Base-by-base conservation (phyloP, 2,329 filamentous ascomycete species). In the Colletotrichum sansevieriae region DNA sequence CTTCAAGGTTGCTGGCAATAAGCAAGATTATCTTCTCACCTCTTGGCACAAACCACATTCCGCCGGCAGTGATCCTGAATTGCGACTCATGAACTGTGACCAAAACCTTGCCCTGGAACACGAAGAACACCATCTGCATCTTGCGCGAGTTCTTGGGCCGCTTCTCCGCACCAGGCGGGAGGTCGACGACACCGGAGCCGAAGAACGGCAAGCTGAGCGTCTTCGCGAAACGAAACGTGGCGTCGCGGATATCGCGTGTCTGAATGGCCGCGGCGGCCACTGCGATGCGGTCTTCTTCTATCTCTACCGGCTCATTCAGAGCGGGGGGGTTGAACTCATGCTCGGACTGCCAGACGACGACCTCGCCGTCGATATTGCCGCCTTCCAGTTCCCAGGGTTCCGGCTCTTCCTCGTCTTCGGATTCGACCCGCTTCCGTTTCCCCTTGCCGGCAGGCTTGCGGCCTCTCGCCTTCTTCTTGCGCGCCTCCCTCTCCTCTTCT, bases 91-190 rank as follows among this genome's bases (percentile, higher is more conserved):
- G 89, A 55, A 97, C 88, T 33, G 89, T 92, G 20, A 97, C 95
- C 72, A 90, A 85, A 20, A 98, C 94, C 72, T 92, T 90, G 22
- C 96, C 96, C 51, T 88, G 87, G 73, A 94, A 91, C 35, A 99
- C 92, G 74, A 97, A 98, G 79, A 98, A 98, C 1, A 92, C 91
- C 91, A 99, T 96, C 77, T 98, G 94, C 93, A 98, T 98, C 82
- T 92, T 95, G 71, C 95, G 88, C 41, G 92, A 92, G 80, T 98
- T 98, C 85, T 98, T 98, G 56, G 91, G 88, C 73, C 91, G 89
- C 84, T 99, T 99, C 76, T 92, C 89, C 37, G 92, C 90, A 2
- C 92, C 91, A 0, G 93, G 91, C 6, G 94, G 93, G 58, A 99
- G 83, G 75, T 98, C 95, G 43, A 99, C 92, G 60, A 98, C 87